Conservation (phyloP, 2,329 filamentous ascomycete genomes). For the Trichoderma lentiforme region DNA sequence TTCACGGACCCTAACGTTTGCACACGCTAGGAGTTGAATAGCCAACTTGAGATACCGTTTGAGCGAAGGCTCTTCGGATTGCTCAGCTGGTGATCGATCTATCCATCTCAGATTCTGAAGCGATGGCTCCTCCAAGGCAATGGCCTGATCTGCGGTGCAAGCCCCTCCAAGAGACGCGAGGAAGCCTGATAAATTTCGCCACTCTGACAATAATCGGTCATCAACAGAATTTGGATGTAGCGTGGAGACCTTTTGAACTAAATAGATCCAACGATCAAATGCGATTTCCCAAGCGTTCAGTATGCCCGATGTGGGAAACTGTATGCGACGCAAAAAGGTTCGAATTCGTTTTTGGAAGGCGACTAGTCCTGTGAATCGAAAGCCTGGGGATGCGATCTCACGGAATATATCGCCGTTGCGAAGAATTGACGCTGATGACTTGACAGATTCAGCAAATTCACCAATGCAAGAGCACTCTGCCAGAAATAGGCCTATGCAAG, state of each 20-base stretch:
- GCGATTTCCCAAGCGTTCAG: slow-evolving; percentile 64
- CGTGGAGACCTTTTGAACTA: slow-evolving; percentile 62
- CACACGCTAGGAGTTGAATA: slow-evolving; percentile 62
- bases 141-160: slow-evolving; percentile 59
- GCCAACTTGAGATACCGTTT: slow-evolving; percentile 60
- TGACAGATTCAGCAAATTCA: slow-evolving; percentile 46
- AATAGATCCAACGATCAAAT: slow-evolving; percentile 61
- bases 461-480: slow-evolving; percentile 58
- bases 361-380: slow-evolving; percentile 65
- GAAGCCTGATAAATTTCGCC: slow-evolving; percentile 68
- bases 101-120: slow-evolving; percentile 61
- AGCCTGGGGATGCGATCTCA: slow-evolving; percentile 61
- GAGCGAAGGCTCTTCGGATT: slow-evolving; percentile 58
- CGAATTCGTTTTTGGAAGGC: slow-evolving; percentile 67
- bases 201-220: slow-evolving; percentile 57
- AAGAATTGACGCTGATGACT: slow-evolving; percentile 50
- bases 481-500: slow-evolving; percentile 59
- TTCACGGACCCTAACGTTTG: slow-evolving; percentile 62
- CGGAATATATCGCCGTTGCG: slow-evolving; percentile 59
- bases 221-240: slow-evolving; percentile 49
- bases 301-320: slow-evolving; percentile 63
- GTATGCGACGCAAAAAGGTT: slow-evolving; percentile 56
- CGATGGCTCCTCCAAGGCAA: slow-evolving; percentile 55
- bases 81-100: slow-evolving; percentile 56
- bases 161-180: slow-evolving; percentile 64